Conservation (phyloP, 495 filamentous ascomycete species). For the Podospora tetraspora region DNA sequence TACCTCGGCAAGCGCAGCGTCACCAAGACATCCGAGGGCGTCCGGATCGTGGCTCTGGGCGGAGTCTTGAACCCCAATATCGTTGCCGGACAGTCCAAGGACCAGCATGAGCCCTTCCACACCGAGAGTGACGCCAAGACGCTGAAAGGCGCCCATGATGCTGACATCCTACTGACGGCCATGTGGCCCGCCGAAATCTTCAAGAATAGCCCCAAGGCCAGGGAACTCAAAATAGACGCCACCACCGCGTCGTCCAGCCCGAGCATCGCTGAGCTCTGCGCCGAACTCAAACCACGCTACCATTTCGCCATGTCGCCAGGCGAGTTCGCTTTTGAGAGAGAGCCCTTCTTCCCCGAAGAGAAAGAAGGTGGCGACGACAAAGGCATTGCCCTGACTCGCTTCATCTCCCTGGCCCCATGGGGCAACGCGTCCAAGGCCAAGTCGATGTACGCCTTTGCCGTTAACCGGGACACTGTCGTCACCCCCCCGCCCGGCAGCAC, state of each 20-base stretch:
- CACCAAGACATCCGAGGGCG: slow-evolving; percentile 83
- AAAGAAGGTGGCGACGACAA: slow-evolving; percentile 27
- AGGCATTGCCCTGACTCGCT: slow-evolving; percentile 65
- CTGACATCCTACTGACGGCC: slow-evolving; percentile 81
- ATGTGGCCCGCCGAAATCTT: slow-evolving; percentile 75
- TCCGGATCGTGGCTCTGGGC: slow-evolving; percentile 76
- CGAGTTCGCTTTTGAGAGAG: slow-evolving; percentile 74
- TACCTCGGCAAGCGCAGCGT: slow-evolving; percentile 79
- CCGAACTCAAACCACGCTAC: slow-evolving; percentile 74
- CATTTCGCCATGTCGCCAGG: slow-evolving; percentile 67
- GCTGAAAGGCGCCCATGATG: slow-evolving; percentile 64
- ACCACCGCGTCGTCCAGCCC: slow-evolving; percentile 36
- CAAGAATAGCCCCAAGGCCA: slow-evolving; percentile 44
- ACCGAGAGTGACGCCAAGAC: slow-evolving; percentile 68
- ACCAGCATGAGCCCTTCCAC: slow-evolving; percentile 64
- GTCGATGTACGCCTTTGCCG: slow-evolving; percentile 82
- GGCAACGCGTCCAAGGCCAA: slow-evolving; percentile 71
- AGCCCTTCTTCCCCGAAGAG: slow-evolving; percentile 74
- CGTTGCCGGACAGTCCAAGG: slow-evolving; percentile 49
- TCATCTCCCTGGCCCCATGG: slow-evolving; percentile 77
- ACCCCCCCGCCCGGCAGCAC: slow-evolving; percentile 64
- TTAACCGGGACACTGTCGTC: slow-evolving; percentile 55
- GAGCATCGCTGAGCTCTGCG: slow-evolving; percentile 67
- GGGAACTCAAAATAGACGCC: slow-evolving; percentile 45
- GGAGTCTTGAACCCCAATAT: slow-evolving; percentile 56